A percentile compares a stretch with the other conserved stretches of the same genome.
phyloP scores from a whole-genome alignment of 2,329 filamentous ascomycete species.

The Sporothrix inflata region DNA sequence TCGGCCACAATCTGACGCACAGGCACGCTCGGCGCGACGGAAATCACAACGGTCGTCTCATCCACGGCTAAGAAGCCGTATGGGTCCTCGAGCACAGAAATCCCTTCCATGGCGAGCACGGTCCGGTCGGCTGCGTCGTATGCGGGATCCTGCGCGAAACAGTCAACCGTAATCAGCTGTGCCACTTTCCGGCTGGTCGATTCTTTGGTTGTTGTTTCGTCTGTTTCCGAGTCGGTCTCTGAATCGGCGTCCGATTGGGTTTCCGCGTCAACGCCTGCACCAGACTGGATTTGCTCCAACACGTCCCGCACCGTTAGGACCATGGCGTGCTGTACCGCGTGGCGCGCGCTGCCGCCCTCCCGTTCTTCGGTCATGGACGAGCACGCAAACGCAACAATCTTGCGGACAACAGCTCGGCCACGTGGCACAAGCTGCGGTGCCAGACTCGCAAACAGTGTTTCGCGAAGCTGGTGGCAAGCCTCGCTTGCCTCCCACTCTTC shows the following conservation, averaged over 20 bases:
- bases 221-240: not conserved
- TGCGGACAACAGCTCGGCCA: conserved; percentile 23
- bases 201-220: not conserved
- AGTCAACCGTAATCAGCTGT: conserved; percentile 24
- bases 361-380: conserved; percentile 30
- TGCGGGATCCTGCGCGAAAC: conserved; percentile 39
- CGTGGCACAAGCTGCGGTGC: conserved; percentile 23
- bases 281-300: conserved; percentile 28
- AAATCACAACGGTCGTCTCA: conserved; percentile 38
- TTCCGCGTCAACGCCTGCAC: not conserved
- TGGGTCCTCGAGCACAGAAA: conserved; percentile 41
- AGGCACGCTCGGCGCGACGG: conserved; percentile 38
- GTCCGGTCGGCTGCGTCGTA: conserved; percentile 35
- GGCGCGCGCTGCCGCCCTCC: conserved; percentile 16
- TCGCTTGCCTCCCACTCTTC: conserved; percentile 31
- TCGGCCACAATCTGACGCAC: conserved; percentile 43
- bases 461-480: conserved; percentile 29
- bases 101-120: conserved; percentile 35
- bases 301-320: conserved; percentile 33
- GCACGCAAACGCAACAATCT: conserved; percentile 33
- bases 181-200: not conserved
- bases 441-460: conserved; percentile 27
- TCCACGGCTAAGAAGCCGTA: conserved; percentile 41
- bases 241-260: not conserved
- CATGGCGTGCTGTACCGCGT: conserved; percentile 34